A percentile compares a stretch with the other conserved stretches of the same genome.
Conservation (phyloP, 306 rosid species). For the Lotus japonicus region DNA sequence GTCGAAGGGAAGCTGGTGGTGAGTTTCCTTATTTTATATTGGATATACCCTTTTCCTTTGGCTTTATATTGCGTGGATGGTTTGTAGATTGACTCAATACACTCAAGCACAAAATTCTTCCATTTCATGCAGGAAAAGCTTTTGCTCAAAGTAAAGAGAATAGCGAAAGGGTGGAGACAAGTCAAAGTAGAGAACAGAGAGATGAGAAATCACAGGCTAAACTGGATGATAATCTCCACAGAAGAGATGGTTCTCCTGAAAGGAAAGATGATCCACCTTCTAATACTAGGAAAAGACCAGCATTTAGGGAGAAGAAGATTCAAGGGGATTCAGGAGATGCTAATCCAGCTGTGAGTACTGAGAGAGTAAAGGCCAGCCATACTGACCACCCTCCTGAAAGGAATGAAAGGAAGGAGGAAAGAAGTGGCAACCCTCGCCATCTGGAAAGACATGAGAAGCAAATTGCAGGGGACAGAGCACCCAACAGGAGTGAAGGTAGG, state of each 20-base stretch:
- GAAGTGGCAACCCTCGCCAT: constrained; percentile 41
- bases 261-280: constrained; percentile 41
- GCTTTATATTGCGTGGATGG: constrained; percentile 13
- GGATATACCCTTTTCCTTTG: background rate
- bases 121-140: constrained; percentile 17
- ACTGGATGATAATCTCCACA: constrained; percentile 32
- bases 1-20: constrained; percentile 55
- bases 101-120: background rate
- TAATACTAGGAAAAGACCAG: constrained; percentile 60
- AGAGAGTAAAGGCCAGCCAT: constrained; percentile 39
- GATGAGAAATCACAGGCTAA: constrained; percentile 45
- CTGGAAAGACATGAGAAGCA: constrained; percentile 49
- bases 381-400: constrained; percentile 33
- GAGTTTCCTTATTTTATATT: constrained; percentile 29
- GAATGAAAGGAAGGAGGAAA: constrained; percentile 61
- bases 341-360: constrained; percentile 33
- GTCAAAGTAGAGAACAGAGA: constrained; percentile 38
- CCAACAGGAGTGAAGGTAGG: constrained; percentile 40
- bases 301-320: constrained; percentile 84
- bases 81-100: background rate
- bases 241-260: constrained; percentile 48
- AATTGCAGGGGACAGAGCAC: constrained; percentile 32
- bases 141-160: constrained; percentile 39
- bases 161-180: constrained; percentile 31
- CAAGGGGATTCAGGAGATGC: constrained; percentile 36